Evolutionary conservation across 208 protist species (phyloP), one percentile per base, ranked within the genome.

Genomic region (Trypanosoma grayi): DNA sequence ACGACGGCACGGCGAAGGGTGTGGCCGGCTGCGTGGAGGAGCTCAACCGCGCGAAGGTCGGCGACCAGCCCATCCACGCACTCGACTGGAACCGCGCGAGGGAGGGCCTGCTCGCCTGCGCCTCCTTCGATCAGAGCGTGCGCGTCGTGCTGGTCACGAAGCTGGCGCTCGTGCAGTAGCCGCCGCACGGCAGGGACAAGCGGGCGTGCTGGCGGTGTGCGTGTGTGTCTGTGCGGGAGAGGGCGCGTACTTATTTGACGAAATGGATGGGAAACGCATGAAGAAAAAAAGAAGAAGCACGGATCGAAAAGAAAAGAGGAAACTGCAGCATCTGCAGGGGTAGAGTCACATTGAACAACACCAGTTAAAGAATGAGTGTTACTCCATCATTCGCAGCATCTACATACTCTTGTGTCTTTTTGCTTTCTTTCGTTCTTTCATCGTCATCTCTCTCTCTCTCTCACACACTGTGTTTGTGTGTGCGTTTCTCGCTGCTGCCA

Each of bases 101-200:
- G 70, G 82, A 96, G 60, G 90, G 90, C 2, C 71, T 96, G 16
- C 66, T 87, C n/a, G 85, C 79, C 18, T 92, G 85, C 67, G 67
- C 79, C 4, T 91, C 82, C 1, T 93, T 96, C 50, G 90, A 96
- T 56, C 90, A 96, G 57, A 86, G 78, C 54, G 56, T 96, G 34
- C 75, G 90, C n/a, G 71, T 96, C 28, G 76, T 96, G 70, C 71
- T 96, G 25, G 83, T 93, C 20, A 93, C 90, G 3, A 90, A 90
- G 50, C 70, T 93, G n/a, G 66, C 63, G n/a, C 58, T 90, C 4
- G 30, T 95, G 24, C 73, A 62, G 43, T 90, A 69, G 51, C 34
- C 7, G 31, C 28, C 28, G 14, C n/a, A n/a, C n/a, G 36, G 13
- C 8, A 13, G 36, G 36, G 13, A 13, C 13, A 40, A 40, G 36